Conservation (phyloP, 768 basidiomycete species). For the Myochromella boudieri region DNA sequence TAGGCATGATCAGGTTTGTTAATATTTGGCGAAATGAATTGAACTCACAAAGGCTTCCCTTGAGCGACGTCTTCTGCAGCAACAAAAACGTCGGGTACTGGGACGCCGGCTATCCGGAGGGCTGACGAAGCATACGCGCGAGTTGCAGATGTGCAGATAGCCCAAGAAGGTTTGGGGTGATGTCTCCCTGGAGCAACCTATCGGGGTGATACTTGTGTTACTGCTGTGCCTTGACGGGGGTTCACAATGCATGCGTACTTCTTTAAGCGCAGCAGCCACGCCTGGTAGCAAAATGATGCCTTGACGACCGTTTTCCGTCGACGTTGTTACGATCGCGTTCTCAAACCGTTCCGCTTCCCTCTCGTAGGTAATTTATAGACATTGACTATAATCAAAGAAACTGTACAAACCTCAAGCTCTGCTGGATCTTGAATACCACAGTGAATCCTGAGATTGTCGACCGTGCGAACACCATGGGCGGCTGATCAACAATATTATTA, state of each 20-base stretch:
- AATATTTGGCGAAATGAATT: neutral
- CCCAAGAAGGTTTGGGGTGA: slow-evolving; percentile 70
- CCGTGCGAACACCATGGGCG: slow-evolving; percentile 81
- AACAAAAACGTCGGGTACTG: slow-evolving; percentile 72
- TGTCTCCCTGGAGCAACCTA: slow-evolving; percentile 37
- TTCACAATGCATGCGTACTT: slow-evolving; percentile 36
- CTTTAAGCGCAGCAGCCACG: slow-evolving; percentile 54
- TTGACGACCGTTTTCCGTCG: slow-evolving; percentile 49
- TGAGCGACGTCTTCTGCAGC: slow-evolving; percentile 79
- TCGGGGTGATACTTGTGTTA: neutral
- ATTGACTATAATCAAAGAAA: neutral
- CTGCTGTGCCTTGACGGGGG: neutral
- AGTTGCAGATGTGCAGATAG: slow-evolving; percentile 88
- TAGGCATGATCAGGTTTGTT: neutral
- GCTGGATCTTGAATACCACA: slow-evolving; percentile 68
- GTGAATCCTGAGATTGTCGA: slow-evolving; percentile 74
- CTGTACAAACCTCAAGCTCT: slow-evolving; percentile 59
- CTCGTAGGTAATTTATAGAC: slow-evolving; percentile 31
- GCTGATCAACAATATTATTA: slow-evolving; percentile 35
- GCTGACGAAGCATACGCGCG: slow-evolving; percentile 72
- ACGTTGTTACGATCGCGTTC: slow-evolving; percentile 66
- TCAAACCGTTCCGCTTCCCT: slow-evolving; percentile 79
- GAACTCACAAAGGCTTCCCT: slow-evolving; percentile 74
- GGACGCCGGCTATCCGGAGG: slow-evolving; percentile 62
- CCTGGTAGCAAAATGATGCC: slow-evolving; percentile 78